These are phyloP conservation scores for Fusarium pseudonygamai DNA, from an alignment of 2,329 filamentous ascomycete species.

Conservation along the genomic window DNA sequence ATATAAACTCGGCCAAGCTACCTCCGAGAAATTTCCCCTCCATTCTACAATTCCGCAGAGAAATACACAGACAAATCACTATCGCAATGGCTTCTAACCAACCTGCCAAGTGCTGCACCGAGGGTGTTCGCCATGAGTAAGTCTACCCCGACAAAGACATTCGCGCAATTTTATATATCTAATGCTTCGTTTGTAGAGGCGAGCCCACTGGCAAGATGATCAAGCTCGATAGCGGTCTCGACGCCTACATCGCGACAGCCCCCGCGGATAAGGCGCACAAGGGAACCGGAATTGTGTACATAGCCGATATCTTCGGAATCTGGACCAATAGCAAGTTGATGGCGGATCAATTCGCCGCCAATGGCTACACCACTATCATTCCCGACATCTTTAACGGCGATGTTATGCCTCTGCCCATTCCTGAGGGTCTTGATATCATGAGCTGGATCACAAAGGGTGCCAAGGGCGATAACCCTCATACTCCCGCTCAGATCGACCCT, in stretches of 20 bases:
- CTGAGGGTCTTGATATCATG: conserved; percentile 45
- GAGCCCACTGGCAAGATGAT: conserved; percentile 56
- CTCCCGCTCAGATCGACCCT: conserved; percentile 46
- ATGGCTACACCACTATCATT: conserved; percentile 52
- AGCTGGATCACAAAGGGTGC: conserved; percentile 53
- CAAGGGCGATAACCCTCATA: conserved; percentile 59
- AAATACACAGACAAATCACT: not conserved
- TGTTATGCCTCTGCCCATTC: conserved; percentile 39
- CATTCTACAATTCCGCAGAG: not conserved
- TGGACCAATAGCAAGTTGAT: conserved; percentile 53
- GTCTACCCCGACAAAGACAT: conserved; percentile 35
- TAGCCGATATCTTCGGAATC: conserved; percentile 52
- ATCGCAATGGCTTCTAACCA: conserved; percentile 62
- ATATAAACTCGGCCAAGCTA: conserved; percentile 18
- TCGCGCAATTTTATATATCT: not conserved
- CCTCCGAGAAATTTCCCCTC: not conserved
- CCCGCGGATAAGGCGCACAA: conserved; percentile 41
- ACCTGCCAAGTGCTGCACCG: conserved; percentile 61
- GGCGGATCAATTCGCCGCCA: conserved; percentile 52
- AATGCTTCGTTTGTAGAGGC: conserved; percentile 51
- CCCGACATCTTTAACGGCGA: conserved; percentile 53
- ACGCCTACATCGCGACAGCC: conserved; percentile 62
- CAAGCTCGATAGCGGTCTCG: conserved; percentile 56
- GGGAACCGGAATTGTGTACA: conserved; percentile 47
- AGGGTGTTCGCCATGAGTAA: conserved; percentile 64